phyloP scores from a whole-genome alignment of 2,329 filamentous ascomycete species.

The Pestalotiopsis sp. region DNA sequence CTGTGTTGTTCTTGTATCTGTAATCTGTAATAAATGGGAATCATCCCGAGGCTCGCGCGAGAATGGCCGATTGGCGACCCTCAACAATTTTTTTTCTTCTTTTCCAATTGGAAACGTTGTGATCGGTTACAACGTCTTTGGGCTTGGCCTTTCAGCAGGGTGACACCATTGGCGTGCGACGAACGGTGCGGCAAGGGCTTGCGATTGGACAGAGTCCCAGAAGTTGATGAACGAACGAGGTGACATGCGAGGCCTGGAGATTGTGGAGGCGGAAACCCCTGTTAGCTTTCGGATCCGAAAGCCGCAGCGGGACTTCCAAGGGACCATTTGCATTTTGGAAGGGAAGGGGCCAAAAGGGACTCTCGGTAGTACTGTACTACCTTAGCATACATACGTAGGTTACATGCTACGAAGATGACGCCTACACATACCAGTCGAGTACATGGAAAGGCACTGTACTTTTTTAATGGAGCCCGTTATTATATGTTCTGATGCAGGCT shows the following conservation, averaged over 20 bases:
- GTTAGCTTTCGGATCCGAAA: conserved; percentile 5
- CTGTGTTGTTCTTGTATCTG: not conserved
- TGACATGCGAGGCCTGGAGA: not conserved
- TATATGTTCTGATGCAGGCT: too few species aligned
- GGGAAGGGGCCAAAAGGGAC: too few species aligned
- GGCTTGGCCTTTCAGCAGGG: not conserved
- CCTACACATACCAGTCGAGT: not conserved
- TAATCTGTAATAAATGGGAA: not conserved
- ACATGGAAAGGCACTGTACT: not conserved
- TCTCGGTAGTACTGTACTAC: too few species aligned
- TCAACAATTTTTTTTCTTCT: not conserved
- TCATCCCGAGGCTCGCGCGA: too few species aligned
- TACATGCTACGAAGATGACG: too few species aligned
- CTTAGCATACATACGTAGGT: too few species aligned
- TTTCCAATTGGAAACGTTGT: not conserved
- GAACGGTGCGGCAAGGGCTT: not conserved
- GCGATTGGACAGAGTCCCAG: not conserved
- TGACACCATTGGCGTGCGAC: not conserved
- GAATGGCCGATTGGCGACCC: not conserved
- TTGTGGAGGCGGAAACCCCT: conserved; percentile 1
- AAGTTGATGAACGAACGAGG: not conserved
- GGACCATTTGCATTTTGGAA: not conserved
- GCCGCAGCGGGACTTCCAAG: not conserved
- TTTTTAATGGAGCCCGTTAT: not conserved
- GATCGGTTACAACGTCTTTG: not conserved